phyloP scores from a whole-genome alignment of 345 rosid species.

The Populus ilicifolia region DNA sequence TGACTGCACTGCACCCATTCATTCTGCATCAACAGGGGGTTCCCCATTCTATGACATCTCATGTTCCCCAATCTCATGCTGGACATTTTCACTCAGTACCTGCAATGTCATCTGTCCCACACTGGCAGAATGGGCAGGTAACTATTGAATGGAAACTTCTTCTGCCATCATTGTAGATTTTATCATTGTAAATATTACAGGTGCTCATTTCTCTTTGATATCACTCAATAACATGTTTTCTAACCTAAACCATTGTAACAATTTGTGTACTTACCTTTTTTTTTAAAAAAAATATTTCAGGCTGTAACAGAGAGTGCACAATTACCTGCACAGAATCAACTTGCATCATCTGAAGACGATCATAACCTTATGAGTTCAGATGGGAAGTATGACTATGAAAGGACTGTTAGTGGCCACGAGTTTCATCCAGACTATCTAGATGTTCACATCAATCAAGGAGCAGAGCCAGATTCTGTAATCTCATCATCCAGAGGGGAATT shows the following conservation, averaged over 20 bases:
- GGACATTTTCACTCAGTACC: constrained; percentile 55
- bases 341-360: constrained; percentile 50
- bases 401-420: constrained; percentile 51
- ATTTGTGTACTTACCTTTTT: background rate
- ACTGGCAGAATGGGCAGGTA: constrained; percentile 80
- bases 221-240: background rate
- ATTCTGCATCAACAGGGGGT: constrained; percentile 71
- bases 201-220: background rate
- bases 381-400: constrained; percentile 50
- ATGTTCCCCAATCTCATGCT: constrained; percentile 52
- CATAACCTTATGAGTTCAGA: constrained; percentile 46
- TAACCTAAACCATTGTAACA: background rate
- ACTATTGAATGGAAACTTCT: constrained; percentile 5
- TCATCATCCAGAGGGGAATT: constrained; percentile 50
- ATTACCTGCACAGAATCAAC: constrained; percentile 45
- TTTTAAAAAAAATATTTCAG: constrained; percentile 28
- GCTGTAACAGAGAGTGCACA: constrained; percentile 47
- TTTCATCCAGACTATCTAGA: constrained; percentile 49
- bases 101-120: constrained; percentile 42
- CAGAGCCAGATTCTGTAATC: constrained; percentile 44
- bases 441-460: constrained; percentile 46
- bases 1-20: constrained; percentile 69
- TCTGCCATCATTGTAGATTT: background rate
- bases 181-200: background rate
- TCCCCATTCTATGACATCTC: constrained; percentile 62